Conservation (phyloP, 805 yeast species). For the Candida bentonensis region DNA sequence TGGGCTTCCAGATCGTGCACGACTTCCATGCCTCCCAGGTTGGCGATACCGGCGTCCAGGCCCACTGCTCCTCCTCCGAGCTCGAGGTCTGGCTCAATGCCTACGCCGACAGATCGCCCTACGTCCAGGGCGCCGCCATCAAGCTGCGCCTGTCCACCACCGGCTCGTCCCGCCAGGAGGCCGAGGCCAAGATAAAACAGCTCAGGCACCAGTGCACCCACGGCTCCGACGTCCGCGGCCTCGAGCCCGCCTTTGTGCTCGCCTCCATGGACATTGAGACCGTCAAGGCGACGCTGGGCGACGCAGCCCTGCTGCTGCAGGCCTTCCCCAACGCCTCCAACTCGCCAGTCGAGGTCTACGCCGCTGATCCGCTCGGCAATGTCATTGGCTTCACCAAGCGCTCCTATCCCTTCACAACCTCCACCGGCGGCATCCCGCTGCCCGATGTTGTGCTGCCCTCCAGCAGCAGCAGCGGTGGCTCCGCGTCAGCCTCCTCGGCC, state of each 20-base stretch:
- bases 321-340: conserved; percentile 56
- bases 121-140: conserved; percentile 17
- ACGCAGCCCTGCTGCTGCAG: conserved; percentile 29
- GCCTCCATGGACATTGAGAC: conserved; percentile 27
- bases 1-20: neutral
- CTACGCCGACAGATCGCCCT: conserved; percentile 8
- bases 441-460: neutral
- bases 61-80: conserved; percentile 13
- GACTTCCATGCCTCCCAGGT: conserved; percentile 1
- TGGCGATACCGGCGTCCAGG: conserved; percentile 11
- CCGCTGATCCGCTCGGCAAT: conserved; percentile 73
- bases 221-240: conserved; percentile 35
- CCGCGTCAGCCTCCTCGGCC: conserved; percentile 5
- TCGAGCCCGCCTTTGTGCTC: conserved; percentile 32
- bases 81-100: conserved; percentile 20
- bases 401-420: conserved; percentile 16
- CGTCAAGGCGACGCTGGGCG: conserved; percentile 24
- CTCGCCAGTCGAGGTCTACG: conserved; percentile 57
- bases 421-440: conserved; percentile 6
- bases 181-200: conserved; percentile 11
- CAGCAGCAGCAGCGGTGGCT: conserved; percentile 1
- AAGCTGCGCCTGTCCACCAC: conserved; percentile 18
- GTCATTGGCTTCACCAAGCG: conserved; percentile 64
- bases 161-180: conserved; percentile 12
- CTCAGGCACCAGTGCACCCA: conserved; percentile 6